phyloP scores from a whole-genome alignment of 169 alveolate genomes.

The Babesia gibsoni region DNA sequence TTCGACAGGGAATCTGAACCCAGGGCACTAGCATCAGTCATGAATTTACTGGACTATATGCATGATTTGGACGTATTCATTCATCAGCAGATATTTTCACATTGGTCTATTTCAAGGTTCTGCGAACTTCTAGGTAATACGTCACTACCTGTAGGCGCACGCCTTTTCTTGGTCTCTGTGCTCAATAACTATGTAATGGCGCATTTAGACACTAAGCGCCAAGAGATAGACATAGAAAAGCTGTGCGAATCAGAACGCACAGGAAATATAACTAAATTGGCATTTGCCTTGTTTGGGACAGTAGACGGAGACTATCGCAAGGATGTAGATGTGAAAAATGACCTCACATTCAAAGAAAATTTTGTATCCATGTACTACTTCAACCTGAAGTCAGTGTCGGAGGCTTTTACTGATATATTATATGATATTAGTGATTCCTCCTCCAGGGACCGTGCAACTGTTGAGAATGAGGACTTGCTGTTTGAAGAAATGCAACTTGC shows the following conservation, averaged over 20 bases:
- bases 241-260: slow-evolving; percentile 3
- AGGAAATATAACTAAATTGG: not conserved
- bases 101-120: not conserved
- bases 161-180: slow-evolving; percentile 11
- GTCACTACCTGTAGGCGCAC: not conserved
- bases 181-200: slow-evolving; percentile 2
- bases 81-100: slow-evolving; percentile 9
- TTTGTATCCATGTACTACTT: not conserved
- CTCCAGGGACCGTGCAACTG: not conserved
- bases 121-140: not conserved
- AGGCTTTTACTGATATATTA: not conserved
- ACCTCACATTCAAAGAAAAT: not conserved
- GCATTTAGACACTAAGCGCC: not conserved
- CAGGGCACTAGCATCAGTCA: slow-evolving; percentile 19
- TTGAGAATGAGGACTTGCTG: not conserved
- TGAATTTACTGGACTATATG: not conserved
- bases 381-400: not conserved
- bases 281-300: slow-evolving; percentile 4
- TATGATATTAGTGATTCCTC: not conserved
- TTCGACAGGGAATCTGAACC: slow-evolving; percentile 1
- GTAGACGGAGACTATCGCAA: slow-evolving; percentile 17
- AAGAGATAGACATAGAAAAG: not conserved
- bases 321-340: not conserved
- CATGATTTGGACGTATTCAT: slow-evolving; percentile 9
- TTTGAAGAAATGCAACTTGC: not conserved